These are phyloP conservation scores for Mycena olivaceomarginata DNA, from an alignment of 768 basidiomycete species.

Conservation along the genomic window DNA sequence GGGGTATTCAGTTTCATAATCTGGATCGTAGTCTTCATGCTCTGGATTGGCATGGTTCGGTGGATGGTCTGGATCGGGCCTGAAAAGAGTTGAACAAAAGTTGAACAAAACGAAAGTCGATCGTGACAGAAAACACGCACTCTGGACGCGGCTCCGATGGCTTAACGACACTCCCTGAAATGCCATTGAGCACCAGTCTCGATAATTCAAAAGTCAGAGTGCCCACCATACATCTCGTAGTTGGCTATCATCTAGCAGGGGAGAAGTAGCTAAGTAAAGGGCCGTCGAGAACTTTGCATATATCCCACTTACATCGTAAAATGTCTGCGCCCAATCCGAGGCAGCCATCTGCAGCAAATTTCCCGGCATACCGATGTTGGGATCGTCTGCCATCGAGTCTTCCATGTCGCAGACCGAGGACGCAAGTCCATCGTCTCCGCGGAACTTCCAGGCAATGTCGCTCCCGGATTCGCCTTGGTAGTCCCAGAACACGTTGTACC, in stretches of 20 bases:
- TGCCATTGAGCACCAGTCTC: background rate
- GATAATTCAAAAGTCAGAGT: background rate
- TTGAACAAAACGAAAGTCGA: background rate
- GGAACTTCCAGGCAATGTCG: conserved; percentile 32
- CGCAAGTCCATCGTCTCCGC: conserved; percentile 24
- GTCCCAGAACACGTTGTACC: conserved; percentile 32
- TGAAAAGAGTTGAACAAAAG: background rate
- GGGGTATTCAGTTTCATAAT: background rate
- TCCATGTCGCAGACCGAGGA: conserved; percentile 22
- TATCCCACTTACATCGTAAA: conserved; percentile 29
- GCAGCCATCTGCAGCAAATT: conserved; percentile 34
- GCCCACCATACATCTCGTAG: conserved; percentile 22
- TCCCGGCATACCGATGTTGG: conserved; percentile 22
- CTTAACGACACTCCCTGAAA: conserved; percentile 26
- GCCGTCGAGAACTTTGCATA: no score
- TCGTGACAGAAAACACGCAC: background rate
- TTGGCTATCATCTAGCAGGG: conserved; percentile 23
- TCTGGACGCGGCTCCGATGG: conserved; percentile 13
- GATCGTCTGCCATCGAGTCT: conserved; percentile 36
- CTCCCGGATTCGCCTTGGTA: conserved; percentile 30
- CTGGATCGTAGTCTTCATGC: background rate
- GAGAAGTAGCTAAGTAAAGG: no score
- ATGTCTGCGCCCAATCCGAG: conserved; percentile 24
- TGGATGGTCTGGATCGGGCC: background rate
- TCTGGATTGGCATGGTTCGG: background rate